Conservation (phyloP, 805 yeast genomes). For the Monosporozyma unispora region DNA sequence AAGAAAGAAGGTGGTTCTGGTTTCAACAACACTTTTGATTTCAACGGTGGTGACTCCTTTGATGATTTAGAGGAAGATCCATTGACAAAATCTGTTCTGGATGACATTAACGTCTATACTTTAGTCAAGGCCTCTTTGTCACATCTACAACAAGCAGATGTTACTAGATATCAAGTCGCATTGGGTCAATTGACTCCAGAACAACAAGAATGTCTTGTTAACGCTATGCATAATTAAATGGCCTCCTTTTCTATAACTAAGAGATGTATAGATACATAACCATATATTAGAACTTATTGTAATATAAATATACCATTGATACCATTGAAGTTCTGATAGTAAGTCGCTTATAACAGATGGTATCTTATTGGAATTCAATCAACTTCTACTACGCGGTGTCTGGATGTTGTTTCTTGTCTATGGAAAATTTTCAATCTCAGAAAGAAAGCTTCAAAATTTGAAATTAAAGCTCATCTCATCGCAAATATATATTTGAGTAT, state of each 20-base stretch:
- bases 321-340: not conserved
- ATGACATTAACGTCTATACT: conserved; percentile 60
- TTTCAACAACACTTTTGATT: conserved; percentile 28
- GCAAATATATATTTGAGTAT: conserved; percentile 3
- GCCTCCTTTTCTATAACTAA: too few species aligned
- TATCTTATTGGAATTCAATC: not conserved
- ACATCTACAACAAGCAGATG: conserved; percentile 40
- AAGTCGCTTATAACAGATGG: not conserved
- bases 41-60: conserved; percentile 41
- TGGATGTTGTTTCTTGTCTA: not conserved
- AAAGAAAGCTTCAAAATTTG: not conserved
- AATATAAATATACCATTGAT: not conserved
- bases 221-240: not conserved
- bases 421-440: conserved; percentile 3
- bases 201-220: conserved; percentile 27
- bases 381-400: not conserved
- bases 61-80: conserved; percentile 81
- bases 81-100: conserved; percentile 69
- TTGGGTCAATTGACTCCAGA: conserved; percentile 34
- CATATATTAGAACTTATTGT: not conserved
- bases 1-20: conserved; percentile 33
- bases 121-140: conserved; percentile 51
- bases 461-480: conserved; percentile 16
- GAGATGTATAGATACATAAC: too few species aligned
- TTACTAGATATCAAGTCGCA: conserved; percentile 40